phyloP scores from a whole-genome alignment of 148 eudicot species.

The Silene uniflora region DNA sequence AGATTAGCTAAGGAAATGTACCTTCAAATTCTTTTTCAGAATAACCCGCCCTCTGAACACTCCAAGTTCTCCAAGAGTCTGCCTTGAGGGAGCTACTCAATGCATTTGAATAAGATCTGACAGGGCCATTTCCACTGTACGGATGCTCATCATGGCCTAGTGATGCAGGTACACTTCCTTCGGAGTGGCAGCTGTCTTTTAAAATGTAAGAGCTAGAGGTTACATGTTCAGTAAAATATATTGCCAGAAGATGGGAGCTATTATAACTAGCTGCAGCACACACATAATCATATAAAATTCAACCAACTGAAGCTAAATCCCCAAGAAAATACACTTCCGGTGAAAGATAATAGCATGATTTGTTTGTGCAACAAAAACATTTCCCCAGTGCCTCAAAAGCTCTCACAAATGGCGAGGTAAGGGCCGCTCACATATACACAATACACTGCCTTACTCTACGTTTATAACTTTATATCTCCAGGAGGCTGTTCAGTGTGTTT shows the following conservation, averaged over 20 bases:
- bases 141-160: slow-evolving; percentile 20
- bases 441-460: too few species aligned
- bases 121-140: slow-evolving; percentile 25
- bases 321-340: not conserved
- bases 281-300: not conserved
- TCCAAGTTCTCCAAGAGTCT: slow-evolving; percentile 62
- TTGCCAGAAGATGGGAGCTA: not conserved
- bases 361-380: not conserved
- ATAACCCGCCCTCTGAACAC: slow-evolving; percentile 52
- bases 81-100: slow-evolving; percentile 32
- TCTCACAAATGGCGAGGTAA: not conserved
- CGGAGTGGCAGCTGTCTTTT: slow-evolving; percentile 50
- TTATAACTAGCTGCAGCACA: not conserved
- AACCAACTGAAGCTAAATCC: not conserved
- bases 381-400: not conserved
- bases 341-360: not conserved
- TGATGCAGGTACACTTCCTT: slow-evolving; percentile 26
- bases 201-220: slow-evolving; percentile 33
- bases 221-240: slow-evolving; percentile 12
- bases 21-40: slow-evolving; percentile 62
- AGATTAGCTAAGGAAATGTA: slow-evolving; percentile 18
- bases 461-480: too few species aligned
- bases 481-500: too few species aligned
- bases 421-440: not conserved
- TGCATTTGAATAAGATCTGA: slow-evolving; percentile 26